Conservation (phyloP, 768 basidiomycete genomes). For the Solioccasus polychromus region DNA sequence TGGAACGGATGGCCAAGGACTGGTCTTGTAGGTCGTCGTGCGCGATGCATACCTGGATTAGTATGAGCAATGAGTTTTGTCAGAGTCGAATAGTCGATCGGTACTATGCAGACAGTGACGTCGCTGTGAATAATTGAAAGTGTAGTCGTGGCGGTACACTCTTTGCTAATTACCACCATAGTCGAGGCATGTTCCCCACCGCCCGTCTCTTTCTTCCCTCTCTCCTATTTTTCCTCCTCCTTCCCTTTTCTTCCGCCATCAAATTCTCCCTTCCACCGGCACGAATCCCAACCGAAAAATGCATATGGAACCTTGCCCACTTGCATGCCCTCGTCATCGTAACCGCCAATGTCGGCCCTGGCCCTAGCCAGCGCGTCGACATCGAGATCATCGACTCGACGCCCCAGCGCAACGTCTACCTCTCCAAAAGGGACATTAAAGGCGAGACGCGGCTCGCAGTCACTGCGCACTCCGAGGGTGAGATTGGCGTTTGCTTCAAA, state of each 20-base stretch:
- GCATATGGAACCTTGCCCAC: slow-evolving; percentile 95
- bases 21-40: too few relatives aligned
- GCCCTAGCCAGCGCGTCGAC: slow-evolving; percentile 78
- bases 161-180: slow-evolving; percentile 7
- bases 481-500: slow-evolving; percentile 93
- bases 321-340: slow-evolving; percentile 88
- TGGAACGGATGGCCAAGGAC: too few relatives aligned
- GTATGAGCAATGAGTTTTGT: too few relatives aligned
- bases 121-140: too few relatives aligned
- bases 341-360: slow-evolving; percentile 86
- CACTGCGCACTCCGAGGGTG: slow-evolving; percentile 89
- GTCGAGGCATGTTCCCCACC: slow-evolving; percentile 5
- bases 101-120: too few relatives aligned
- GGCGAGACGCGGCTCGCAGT: slow-evolving; percentile 92
- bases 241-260: slow-evolving; percentile 51
- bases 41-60: too few relatives aligned
- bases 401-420: slow-evolving; percentile 80
- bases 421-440: slow-evolving; percentile 84
- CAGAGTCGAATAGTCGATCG: too few relatives aligned
- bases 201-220: neutral
- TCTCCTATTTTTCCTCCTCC: slow-evolving; percentile 27
- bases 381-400: slow-evolving; percentile 92
- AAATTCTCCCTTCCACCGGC: slow-evolving; percentile 80
- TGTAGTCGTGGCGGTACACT: neutral
- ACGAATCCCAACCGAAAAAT: slow-evolving; percentile 74